Base-by-base conservation (phyloP, 805 yeast genomes). In the Suhomyces sp. region DNA sequence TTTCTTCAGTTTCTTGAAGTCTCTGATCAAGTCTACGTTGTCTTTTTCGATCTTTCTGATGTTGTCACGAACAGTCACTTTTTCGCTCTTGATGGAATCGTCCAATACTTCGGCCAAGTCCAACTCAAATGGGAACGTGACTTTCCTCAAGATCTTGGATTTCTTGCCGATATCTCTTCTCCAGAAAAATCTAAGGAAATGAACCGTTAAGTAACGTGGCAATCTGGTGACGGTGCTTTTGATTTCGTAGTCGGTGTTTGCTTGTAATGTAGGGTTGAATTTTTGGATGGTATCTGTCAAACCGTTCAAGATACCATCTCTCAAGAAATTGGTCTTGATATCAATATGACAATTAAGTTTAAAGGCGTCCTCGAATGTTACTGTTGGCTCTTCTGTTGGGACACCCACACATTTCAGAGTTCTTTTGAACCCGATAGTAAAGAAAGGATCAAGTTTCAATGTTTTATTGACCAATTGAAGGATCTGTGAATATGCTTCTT, bases 121-220 rank as follows among this genome's bases (percentile, higher is more conserved):
- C 53, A 93, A 76, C 69, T 89, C 94, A 72, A 91, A 88, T 42
- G 99, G 99, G 74, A 94, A 94, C 57, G 86, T 88, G 24, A 94
- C 99, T 73, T 87, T 90, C 68, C 99, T 85, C 68, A 94, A 78
- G 66, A 94, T 94, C 72, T 94, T 94, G 17, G 97, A 88, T 74
- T 94, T 94, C 71, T 87, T 88, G 58, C 83, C 83, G 3, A 96
- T 88, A 53, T 93, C 96, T 66, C 93, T 83, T 67, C 93, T 89
- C 99, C 99, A 94, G 70, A 85, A 94, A 68, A 94, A 94, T 65
- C 99, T 82, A 57, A 94, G 94, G 71, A 88, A 94, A 67, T 94
- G 96, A 42, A 94, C 90, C 8, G 93, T 88, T 60, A 94, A 77
- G 66, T 86, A 87, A 64, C 88, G 86, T 54, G 99, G 99, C 59